Evolutionary conservation across 2,329 filamentous ascomycete species (phyloP).

Genomic region (Trichothecium sympodiale): DNA sequence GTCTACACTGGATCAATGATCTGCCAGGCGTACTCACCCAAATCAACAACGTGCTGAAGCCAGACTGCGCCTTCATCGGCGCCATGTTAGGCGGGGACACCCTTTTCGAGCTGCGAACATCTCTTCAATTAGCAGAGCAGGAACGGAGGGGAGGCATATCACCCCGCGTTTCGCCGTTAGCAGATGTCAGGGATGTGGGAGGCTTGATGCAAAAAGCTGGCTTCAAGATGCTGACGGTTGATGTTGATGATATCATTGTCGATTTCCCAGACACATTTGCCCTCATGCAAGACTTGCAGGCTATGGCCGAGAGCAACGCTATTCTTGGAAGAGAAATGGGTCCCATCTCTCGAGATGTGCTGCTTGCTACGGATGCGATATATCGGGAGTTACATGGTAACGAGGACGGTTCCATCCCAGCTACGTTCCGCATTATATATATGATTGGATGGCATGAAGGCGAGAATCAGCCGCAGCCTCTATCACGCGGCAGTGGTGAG

Average conservation of each 20-base stretch:
- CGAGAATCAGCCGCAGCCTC: conserved; percentile 64
- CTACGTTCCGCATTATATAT: conserved; percentile 90
- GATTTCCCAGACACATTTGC: conserved; percentile 86
- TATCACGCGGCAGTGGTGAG: conserved; percentile 74
- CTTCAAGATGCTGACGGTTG: conserved; percentile 92
- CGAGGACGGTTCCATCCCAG: conserved; percentile 64
- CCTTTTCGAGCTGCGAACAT: conserved; percentile 85
- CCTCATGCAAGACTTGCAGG: conserved; percentile 86
- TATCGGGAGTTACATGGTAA: conserved; percentile 83
- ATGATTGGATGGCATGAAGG: conserved; percentile 98
- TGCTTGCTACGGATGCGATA: conserved; percentile 80
- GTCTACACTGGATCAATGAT: conserved; percentile 96
- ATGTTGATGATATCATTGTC: conserved; percentile 93
- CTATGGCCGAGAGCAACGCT: conserved; percentile 93
- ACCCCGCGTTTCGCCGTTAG: conserved; percentile 81
- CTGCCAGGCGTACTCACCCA: conserved; percentile 75
- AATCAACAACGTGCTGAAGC: conserved; percentile 78
- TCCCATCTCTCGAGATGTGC: conserved; percentile 65
- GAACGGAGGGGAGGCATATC: conserved; percentile 86
- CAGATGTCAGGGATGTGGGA: conserved; percentile 84
- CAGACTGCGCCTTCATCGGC: conserved; percentile 82
- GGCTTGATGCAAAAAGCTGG: conserved; percentile 76
- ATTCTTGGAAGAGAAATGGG: conserved; percentile 77
- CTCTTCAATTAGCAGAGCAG: conserved; percentile 82
- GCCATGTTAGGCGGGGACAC: conserved; percentile 96